A percentile compares a stretch with the other conserved stretches of the same genome.
Evolutionary conservation across 2,329 filamentous ascomycete species (phyloP).

Genomic region (Stylonectria norvegica): DNA sequence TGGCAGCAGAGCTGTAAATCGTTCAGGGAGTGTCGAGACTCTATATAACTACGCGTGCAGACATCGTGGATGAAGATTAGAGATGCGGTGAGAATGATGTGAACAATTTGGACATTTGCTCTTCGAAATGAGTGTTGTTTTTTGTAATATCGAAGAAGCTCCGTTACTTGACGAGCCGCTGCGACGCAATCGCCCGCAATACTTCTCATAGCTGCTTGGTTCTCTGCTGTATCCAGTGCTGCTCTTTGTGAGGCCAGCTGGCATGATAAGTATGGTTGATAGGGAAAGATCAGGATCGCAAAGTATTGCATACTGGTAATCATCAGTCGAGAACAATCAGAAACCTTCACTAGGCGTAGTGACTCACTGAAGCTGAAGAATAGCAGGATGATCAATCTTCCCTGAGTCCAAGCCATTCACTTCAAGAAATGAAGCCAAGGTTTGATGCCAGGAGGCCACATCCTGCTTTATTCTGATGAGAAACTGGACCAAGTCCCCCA

Average conservation of each 20-base stretch:
- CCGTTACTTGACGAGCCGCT: slow-evolving; percentile 15
- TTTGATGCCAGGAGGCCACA: slow-evolving; percentile 2
- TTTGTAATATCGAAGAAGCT: slow-evolving; percentile 16
- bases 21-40: slow-evolving; percentile 4
- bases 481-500: slow-evolving; percentile 2
- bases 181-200: slow-evolving; percentile 9
- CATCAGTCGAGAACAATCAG: background rate
- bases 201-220: background rate
- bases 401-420: background rate
- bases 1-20: slow-evolving; percentile 21
- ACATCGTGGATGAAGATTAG: slow-evolving; percentile 18
- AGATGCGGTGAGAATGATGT: slow-evolving; percentile 20
- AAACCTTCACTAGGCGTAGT: background rate
- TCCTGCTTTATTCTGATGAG: slow-evolving; percentile 2
- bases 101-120: slow-evolving; percentile 18
- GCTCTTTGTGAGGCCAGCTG: slow-evolving; percentile 7
- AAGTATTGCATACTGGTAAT: slow-evolving; percentile 20
- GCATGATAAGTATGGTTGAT: slow-evolving; percentile 15
- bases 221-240: slow-evolving; percentile 1
- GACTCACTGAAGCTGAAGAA: slow-evolving; percentile 19
- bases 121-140: slow-evolving; percentile 15
- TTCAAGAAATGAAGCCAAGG: background rate
- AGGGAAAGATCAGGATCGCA: slow-evolving; percentile 14
- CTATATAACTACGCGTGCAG: slow-evolving; percentile 5
- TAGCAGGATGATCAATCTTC: slow-evolving; percentile 10